Evolutionary conservation across 2,329 filamentous ascomycete species (phyloP), one percentile per base, ranked within the genome.

Genomic region (Chrysosphaeria jannelii): DNA sequence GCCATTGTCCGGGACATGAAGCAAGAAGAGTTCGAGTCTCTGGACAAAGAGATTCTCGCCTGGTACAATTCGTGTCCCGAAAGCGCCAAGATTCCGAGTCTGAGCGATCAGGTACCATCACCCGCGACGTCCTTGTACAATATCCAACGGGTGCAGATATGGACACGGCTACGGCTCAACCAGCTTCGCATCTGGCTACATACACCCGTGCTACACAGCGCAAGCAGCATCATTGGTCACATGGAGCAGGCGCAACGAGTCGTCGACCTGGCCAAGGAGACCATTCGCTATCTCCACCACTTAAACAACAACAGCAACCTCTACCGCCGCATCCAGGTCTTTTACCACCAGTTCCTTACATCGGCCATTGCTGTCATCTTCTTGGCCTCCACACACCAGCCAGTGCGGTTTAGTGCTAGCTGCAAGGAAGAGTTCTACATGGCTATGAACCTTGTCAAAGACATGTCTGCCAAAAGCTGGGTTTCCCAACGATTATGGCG

Each of bases 121-220:
- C 62, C 37, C 34, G 54, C 53, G 7, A 30, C 51, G 1, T 51
- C 57, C 1, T 59, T 55, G 11, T 68, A 74, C 31, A 64, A 65
- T 30, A 46, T 68, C 11, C 64, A 67, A 33, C 65, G 79, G 5
- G 50, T 88, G 8, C 68, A 72, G 29, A 67, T 91, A 22, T 64
- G 85, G 40, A 67, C 85, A 10, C 85, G 88, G 38, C 49, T 91
- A 10, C 63, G 79, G 19, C 61, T 76, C 20, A 91, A 90, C 35
- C 78, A 89, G 31, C 31, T 34, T 11, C 32, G 32, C 23, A 31
- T 34, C 23, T 34, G 32, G 39, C 71, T 91, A 14, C 79, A 88
- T 40, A 72, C 76, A 0, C 78, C 78, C 0, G 66, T 90, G 3
- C 48, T 93, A 6, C 75, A 90, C 40, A 81, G 70, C 10, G 64